Conservation (phyloP, 176 grass and related monocot species). For the Alopecurus myosuroides region DNA sequence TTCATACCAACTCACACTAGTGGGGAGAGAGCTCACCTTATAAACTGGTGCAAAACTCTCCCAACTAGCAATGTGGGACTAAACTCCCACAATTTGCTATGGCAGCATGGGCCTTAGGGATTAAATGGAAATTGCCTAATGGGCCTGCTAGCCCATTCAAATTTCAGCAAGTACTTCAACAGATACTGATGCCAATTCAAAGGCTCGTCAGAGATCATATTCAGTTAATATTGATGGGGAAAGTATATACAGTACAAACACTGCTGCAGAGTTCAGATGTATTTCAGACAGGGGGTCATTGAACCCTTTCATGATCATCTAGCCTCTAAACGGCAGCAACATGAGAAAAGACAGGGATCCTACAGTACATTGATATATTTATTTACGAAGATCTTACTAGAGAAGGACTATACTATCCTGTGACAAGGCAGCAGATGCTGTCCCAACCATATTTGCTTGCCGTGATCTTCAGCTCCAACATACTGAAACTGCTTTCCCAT, state of each 20-base stretch:
- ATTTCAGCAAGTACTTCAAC: too few relatives aligned
- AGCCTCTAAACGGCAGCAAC: neutral
- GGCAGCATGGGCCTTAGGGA: too few relatives aligned
- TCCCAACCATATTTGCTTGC: neutral
- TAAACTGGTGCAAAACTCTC: too few relatives aligned
- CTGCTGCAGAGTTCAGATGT: neutral
- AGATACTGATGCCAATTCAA: neutral
- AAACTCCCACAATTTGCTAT: too few relatives aligned
- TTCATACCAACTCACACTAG: too few relatives aligned
- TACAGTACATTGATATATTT: slow-evolving; percentile 8
- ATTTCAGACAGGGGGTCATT: neutral
- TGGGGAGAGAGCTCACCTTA: too few relatives aligned
- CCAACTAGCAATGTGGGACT: too few relatives aligned
- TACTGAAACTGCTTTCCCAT: neutral
- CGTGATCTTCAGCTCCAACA: neutral
- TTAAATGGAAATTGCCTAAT: too few relatives aligned
- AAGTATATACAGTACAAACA: neutral
- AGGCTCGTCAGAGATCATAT: neutral
- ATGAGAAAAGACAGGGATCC: neutral
- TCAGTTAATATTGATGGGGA: neutral
- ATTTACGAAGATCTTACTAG: neutral
- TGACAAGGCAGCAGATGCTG: neutral
- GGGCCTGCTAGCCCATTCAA: too few relatives aligned
- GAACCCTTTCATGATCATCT: slow-evolving; percentile 19
- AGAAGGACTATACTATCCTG: neutral